Percentiles rank a stretch among this genome's conserved stretches.
Evolutionary conservation across 108 stramenopile species (phyloP).

Genomic region (Pseudonitzschia multistriata): DNA sequence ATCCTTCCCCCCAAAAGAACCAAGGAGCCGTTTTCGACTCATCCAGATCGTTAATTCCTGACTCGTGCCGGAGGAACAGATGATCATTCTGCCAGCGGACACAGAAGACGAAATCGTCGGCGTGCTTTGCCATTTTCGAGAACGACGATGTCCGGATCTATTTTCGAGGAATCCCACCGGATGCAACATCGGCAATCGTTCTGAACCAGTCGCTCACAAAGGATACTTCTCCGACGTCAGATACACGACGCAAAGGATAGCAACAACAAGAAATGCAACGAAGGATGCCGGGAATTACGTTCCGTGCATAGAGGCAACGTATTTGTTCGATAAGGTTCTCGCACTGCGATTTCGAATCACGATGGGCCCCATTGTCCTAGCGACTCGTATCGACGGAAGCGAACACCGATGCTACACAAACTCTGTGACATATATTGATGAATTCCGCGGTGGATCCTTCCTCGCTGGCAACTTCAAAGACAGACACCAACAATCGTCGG

Average conservation of each 20-base stretch:
- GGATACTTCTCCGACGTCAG: constrained; percentile 3
- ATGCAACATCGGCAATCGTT: not conserved
- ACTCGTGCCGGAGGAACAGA: no score
- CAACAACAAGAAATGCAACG: not conserved
- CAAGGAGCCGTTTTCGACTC: no score
- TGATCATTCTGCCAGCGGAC: no score
- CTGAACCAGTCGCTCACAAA: not conserved
- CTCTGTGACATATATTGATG: not conserved
- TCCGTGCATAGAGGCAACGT: not conserved
- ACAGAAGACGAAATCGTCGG: no score
- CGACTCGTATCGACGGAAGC: not conserved
- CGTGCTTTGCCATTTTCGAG: no score
- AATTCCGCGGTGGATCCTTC: not conserved
- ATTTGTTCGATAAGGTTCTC: constrained; percentile 6
- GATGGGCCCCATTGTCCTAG: not conserved
- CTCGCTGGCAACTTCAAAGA: not conserved
- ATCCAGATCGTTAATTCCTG: no score
- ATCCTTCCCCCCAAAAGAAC: no score
- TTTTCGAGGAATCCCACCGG: no score
- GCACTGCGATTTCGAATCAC: not conserved
- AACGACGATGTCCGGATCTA: no score
- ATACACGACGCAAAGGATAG: not conserved
- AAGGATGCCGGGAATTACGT: not conserved
- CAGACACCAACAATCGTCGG: not conserved
- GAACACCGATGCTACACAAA: not conserved